phyloP scores from a whole-genome alignment of 2,329 filamentous ascomycete genomes.

The Aspergillus spinulosporus region DNA sequence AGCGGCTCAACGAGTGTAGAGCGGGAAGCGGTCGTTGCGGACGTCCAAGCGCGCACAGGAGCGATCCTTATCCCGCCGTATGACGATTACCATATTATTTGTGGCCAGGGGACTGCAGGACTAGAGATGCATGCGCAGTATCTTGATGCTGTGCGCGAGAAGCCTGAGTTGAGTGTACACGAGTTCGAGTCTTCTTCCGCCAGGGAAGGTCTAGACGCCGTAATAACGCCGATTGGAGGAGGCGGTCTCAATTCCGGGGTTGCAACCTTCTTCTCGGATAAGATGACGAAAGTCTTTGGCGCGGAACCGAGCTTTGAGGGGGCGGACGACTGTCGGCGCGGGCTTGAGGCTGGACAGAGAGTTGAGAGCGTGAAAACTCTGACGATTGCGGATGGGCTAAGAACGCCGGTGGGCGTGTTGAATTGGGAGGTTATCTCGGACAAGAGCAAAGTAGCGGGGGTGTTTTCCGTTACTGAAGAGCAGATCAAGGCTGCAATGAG shows the following conservation, averaged over 20 bases:
- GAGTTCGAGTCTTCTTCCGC: not conserved
- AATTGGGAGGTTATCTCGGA: constrained; percentile 79
- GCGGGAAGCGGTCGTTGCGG: constrained; percentile 72
- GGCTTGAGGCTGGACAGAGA: constrained; percentile 63
- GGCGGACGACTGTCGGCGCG: constrained; percentile 77
- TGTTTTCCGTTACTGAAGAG: constrained; percentile 75
- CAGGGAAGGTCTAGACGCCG: constrained; percentile 57
- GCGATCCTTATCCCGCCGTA: constrained; percentile 85
- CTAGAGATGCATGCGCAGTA: constrained; percentile 80
- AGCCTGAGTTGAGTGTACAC: constrained; percentile 28
- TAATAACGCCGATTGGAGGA: constrained; percentile 82
- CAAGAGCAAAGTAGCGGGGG: constrained; percentile 64
- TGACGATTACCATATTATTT: constrained; percentile 86
- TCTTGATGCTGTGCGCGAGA: constrained; percentile 49
- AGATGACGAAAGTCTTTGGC: constrained; percentile 75
- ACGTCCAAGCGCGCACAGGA: constrained; percentile 69
- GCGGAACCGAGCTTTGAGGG: constrained; percentile 81
- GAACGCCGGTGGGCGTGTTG: constrained; percentile 74
- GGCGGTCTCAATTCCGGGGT: constrained; percentile 85
- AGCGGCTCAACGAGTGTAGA: constrained; percentile 77
- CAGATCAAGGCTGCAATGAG: constrained; percentile 76
- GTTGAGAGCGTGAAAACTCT: constrained; percentile 69
- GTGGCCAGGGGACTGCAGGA: constrained; percentile 88
- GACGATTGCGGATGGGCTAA: constrained; percentile 84
- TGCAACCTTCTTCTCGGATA: constrained; percentile 70